Conservation (phyloP, 441 rosid genomes). For the Geranium incanum region DNA sequence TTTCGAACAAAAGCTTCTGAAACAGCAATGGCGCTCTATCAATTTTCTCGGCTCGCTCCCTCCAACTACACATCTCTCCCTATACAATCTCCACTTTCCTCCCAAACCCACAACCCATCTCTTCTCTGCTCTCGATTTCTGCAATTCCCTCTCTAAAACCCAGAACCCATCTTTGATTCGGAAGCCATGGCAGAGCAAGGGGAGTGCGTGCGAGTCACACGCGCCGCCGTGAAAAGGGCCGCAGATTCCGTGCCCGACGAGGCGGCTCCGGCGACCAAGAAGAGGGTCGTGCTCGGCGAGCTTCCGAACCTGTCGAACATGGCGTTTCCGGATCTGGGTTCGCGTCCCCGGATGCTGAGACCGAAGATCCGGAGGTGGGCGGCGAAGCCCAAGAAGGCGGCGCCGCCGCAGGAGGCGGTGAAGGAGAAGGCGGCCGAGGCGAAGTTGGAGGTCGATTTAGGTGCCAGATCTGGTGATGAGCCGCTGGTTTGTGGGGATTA, state of each 20-base stretch:
- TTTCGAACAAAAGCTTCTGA: background rate
- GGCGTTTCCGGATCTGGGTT: background rate
- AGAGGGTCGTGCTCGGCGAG: conserved; percentile 37
- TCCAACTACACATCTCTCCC: background rate
- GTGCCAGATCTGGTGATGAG: background rate
- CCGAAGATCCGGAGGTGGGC: conserved; percentile 11
- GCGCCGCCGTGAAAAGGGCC: conserved; percentile 25
- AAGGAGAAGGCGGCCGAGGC: conserved; percentile 6
- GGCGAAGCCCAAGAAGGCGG: background rate
- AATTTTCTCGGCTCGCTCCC: background rate
- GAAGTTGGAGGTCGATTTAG: background rate
- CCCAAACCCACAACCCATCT: background rate
- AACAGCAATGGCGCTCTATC: background rate
- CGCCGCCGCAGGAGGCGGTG: background rate
- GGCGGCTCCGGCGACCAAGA: conserved; percentile 20
- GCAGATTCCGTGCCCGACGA: conserved; percentile 6
- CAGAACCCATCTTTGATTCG: background rate
- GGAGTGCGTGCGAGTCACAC: conserved; percentile 6
- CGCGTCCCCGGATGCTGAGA: conserved; percentile 11
- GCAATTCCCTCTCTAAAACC: background rate
- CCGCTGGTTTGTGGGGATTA: no score
- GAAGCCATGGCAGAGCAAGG: conserved; percentile 14
- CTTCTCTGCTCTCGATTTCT: background rate
- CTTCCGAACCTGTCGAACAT: conserved; percentile 22
- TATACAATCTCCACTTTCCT: background rate